Base-by-base conservation (phyloP, 495 filamentous ascomycete species). In the Chaetomium tenue region DNA sequence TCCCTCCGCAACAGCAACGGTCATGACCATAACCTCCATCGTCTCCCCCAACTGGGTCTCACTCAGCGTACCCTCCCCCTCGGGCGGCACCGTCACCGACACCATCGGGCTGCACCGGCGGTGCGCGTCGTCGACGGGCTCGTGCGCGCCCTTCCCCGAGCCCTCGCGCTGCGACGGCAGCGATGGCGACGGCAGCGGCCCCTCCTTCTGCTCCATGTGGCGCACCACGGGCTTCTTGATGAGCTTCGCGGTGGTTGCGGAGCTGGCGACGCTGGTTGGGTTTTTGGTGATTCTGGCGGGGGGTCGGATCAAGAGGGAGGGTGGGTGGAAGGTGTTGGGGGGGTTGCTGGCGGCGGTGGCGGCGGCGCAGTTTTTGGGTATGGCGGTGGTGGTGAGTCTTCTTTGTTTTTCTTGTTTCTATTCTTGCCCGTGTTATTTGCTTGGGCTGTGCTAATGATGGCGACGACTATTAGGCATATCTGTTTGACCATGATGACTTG, bases 121-220 rank as follows among this genome's bases (percentile, higher is more conserved):
- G 67, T 98, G 93, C 76, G 90, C 83, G 50, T 82, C 79, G 39
- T 58, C 30, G 66, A 78, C 42, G 69, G 69, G 44, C 65, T 67
- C 22, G 64, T 86, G 82, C 64, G 58, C 70, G 8, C 74, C 71
- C 74, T 84, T 90, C 83, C 77, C 82, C 64, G 81, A 85, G 54
- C 89, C 91, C 76, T 91, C 88, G 3, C 51, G 48, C 77, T 82
- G 86, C 63, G 92, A 90, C 33, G 33, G 28, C 6, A 30, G 28
- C 6, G 28, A 30, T 30, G 85, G 87, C 75, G 55, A 44, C 15
- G 55, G 44, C 15, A 25, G n/a, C 44, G 40, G 13, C 40, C 18
- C 26, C 7, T 58, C 62, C 2, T 96, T 98, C 81, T 96, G 93
- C 77, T 88, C 86, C 65, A 89, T 95, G 84, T 98, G 93, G 93